Evolutionary conservation across 192 early-diverging fungal species (phyloP).

Genomic region (Oehlia diaphana): DNA sequence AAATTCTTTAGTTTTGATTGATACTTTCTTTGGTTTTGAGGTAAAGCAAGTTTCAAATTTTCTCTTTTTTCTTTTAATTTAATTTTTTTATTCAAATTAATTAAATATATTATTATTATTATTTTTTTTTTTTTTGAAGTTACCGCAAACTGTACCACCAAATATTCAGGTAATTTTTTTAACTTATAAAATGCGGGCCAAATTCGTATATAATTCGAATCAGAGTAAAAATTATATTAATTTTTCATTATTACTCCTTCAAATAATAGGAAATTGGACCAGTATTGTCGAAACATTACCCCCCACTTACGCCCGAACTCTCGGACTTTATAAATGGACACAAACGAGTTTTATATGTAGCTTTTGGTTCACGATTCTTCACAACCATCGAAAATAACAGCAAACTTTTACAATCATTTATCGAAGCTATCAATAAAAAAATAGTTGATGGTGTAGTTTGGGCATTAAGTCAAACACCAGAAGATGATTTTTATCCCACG

Average conservation of each 20-base stretch:
- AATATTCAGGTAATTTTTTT: background rate
- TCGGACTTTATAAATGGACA: conserved; percentile 27
- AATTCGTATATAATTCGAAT: no score
- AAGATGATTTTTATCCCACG: background rate
- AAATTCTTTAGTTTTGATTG: background rate
- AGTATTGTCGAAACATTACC: conserved; percentile 6
- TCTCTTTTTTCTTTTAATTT: no score
- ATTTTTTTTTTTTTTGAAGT: no score
- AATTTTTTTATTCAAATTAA: no score
- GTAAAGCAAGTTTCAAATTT: background rate
- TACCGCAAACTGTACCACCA: no score
- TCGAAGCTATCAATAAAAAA: conserved; percentile 29
- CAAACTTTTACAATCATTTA: conserved; percentile 30
- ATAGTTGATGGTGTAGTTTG: conserved; percentile 39
- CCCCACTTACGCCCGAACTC: background rate
- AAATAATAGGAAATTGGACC: no score
- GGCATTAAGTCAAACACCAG: conserved; percentile 6
- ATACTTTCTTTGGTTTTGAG: conserved; percentile 28
- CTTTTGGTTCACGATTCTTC: conserved; percentile 33
- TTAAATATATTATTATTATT: no score
- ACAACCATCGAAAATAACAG: conserved; percentile 3
- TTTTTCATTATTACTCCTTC: no score
- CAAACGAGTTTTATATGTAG: conserved; percentile 28
- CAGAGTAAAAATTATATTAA: no score
- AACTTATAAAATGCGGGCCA: no score